Evolutionary conservation across 2,329 filamentous ascomycete species (phyloP).

Genomic region (Sclerotinia sclerotiorum): DNA sequence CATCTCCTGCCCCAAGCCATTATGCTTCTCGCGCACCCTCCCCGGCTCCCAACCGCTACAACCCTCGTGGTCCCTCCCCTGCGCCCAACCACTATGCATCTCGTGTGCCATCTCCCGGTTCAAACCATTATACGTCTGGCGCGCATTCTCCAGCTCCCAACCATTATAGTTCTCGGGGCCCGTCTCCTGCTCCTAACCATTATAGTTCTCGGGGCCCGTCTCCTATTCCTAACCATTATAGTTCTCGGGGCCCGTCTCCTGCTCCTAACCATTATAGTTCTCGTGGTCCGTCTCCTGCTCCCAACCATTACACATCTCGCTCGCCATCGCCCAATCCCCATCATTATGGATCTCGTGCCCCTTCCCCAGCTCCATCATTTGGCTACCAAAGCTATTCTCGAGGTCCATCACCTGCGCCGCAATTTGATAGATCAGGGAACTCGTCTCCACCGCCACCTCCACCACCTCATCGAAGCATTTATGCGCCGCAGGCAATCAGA

Average conservation of each 20-base stretch:
- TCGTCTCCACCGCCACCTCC: conserved; percentile 73
- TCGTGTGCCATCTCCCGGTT: conserved; percentile 34
- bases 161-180: conserved; percentile 30
- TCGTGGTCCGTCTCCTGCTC: conserved; percentile 21
- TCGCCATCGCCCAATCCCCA: conserved; percentile 37
- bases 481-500: conserved; percentile 36
- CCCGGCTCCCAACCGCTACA: conserved; percentile 34
- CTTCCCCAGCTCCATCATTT: conserved; percentile 37
- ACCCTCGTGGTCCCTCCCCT: conserved; percentile 42
- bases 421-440: conserved; percentile 38
- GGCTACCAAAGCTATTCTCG: conserved; percentile 41
- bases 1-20: conserved; percentile 14
- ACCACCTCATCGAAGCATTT: conserved; percentile 74
- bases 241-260: background rate
- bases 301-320: conserved; percentile 39
- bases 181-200: conserved; percentile 33
- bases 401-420: conserved; percentile 43
- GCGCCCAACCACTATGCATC: conserved; percentile 39
- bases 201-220: conserved; percentile 38
- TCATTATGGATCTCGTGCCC: conserved; percentile 43
- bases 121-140: background rate
- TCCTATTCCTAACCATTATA: conserved; percentile 35
- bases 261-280: background rate
- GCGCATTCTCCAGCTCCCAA: conserved; percentile 17
- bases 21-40: conserved; percentile 6